Percentiles rank a stretch among this genome's conserved stretches.
Conservation (phyloP, 805 yeast species). For the Pichia eremophila region DNA sequence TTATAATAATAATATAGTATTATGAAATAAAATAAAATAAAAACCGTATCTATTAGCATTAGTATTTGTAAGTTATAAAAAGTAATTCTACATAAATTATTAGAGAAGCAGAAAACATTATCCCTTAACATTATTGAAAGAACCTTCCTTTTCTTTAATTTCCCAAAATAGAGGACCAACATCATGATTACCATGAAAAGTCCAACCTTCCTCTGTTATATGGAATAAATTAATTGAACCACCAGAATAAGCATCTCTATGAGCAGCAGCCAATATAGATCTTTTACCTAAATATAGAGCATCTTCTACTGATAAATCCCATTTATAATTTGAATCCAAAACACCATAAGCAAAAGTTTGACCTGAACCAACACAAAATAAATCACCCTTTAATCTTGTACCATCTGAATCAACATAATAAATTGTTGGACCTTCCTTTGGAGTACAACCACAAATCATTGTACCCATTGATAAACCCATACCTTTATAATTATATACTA, state of each 20-base stretch:
- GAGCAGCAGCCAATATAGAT: constrained; percentile 94
- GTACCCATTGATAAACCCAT: constrained; percentile 99
- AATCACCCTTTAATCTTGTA: constrained; percentile 85
- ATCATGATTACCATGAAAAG: constrained; percentile 88
- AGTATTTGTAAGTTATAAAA: not conserved
- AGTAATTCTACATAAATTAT: not conserved
- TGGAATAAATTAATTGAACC: constrained; percentile 92
- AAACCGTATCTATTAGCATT: not conserved
- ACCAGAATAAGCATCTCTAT: constrained; percentile 97
- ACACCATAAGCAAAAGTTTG: constrained; percentile 99
- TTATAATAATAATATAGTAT: too few species aligned
- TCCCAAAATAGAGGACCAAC: constrained; percentile 91
- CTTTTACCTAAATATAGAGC: constrained; percentile 92
- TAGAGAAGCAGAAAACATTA: constrained; percentile 13
- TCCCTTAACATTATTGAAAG: constrained; percentile 72
- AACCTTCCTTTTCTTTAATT: constrained; percentile 75
- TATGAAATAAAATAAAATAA: too few species aligned
- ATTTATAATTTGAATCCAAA: constrained; percentile 79
- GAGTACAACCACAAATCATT: constrained; percentile 95
- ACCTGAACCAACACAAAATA: constrained; percentile 97
- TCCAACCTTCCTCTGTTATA: constrained; percentile 91
- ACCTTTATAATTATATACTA: constrained; percentile 91
- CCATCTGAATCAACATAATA: constrained; percentile 97
- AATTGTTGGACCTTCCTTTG: constrained; percentile 90
- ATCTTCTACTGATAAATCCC: constrained; percentile 90